Base-by-base conservation (phyloP, 2,329 filamentous ascomycete species). In the Ploettnerulaceae sp. region DNA sequence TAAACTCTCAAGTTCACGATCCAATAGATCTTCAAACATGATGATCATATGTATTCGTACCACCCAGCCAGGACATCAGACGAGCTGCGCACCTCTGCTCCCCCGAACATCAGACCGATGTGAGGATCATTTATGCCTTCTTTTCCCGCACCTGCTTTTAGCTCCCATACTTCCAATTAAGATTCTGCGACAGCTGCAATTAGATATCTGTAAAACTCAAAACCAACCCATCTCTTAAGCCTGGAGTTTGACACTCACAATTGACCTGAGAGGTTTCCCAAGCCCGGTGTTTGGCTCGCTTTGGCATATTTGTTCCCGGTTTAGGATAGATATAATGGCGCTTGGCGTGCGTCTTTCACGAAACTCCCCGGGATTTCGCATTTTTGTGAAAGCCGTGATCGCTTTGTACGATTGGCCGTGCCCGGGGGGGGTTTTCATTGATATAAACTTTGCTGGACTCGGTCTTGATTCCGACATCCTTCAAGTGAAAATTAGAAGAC, bases 81-180 rank as follows among this genome's bases (percentile, higher is more conserved):
- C 29, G 35, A 35, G 36, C 29, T 43, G 18, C 26, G 26, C n/a
- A 20, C 22, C 17, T 15, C n/a, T 32, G n/a, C 9, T 6, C 7
- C 20, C n/a, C 17, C 26, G 18, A n/a, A 38, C 18, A 49, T 42
- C 41, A 45, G 41, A 45, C 35, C 18, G 18, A 24, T 17, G 18
- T 28, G 28, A 31, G 24, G 47, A 49, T 49, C 47, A 40, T 49
- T 40, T 29, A 45, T 45, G 40, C 40, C 25, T 34, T 20, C 15
- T 18, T 20, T 17, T 42, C 18, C 28, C 28, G 22, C 7, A 11
- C 9, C 3, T 9, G 9, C 6, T 24, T 3, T 9, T 41, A 25
- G 32, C 28, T 15, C 22, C 25, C 17, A 24, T 24, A 9, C 7
- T 2, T 39, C 20, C 6, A 18, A 18, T 14, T 25, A 17, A 11